Base-by-base conservation (phyloP, 139 green algal genomes). In the Marvania coccoides region DNA sequence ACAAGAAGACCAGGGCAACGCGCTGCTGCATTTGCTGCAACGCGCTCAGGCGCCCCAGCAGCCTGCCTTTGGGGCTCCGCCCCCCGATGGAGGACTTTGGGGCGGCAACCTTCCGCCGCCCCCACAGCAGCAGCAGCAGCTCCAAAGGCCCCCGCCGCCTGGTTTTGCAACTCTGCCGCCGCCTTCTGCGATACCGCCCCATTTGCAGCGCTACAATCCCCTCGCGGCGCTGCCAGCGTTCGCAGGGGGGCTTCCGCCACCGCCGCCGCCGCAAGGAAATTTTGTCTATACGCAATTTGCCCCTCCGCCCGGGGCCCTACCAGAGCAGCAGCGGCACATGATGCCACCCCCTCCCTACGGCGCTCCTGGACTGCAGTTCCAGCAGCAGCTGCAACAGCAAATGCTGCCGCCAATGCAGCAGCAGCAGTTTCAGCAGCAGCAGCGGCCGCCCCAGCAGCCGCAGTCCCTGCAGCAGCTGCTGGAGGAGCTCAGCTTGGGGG, bases 271-370 rank as follows among this genome's bases (percentile, higher is more conserved):
- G 31, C 38, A 54, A 13, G 24, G 29, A 2, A 26, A 60, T n/a
- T n/a, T n/a, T n/a, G n/a, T n/a, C n/a, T n/a, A n/a, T n/a, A n/a
- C n/a, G n/a, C n/a, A n/a, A n/a, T n/a, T n/a, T n/a, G n/a, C n/a
- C n/a, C n/a, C n/a, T n/a, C n/a, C n/a, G n/a, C n/a, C n/a, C n/a
- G n/a, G n/a, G n/a, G n/a, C n/a, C n/a, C n/a, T n/a, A n/a, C 10
- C 57, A 30, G 54, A 70, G 26, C 63, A 70, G 45, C 56, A 67
- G 37, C 62, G 55, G 56, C 30, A 53, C 13, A n/a, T 46, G 38
- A 58, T 24, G 40, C 64, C 71, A 5, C 36, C 45, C 15, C 23
- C 34, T 8, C 14, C 29, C 34, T 28, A 19, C 55, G 12, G 14
- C 5, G 13, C 12, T 7, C 55, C 10, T 47, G 6, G 13, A 46